Conservation (phyloP, 2,329 filamentous ascomycete species). For the Alternaria alternata region DNA sequence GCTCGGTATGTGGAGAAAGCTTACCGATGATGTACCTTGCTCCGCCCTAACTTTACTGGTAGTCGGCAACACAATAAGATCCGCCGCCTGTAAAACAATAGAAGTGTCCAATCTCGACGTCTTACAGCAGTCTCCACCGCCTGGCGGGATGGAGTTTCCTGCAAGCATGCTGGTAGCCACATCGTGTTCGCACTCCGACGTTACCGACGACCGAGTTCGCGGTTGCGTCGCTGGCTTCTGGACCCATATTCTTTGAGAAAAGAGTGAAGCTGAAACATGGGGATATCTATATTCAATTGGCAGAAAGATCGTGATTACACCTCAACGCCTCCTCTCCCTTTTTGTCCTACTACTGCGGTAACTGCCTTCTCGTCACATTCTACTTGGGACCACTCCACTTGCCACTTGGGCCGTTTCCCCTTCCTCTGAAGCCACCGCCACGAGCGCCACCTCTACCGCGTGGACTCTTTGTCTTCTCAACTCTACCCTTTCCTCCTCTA, state of each 20-base stretch:
- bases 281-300: background rate
- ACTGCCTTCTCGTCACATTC: background rate
- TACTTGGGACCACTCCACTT: slow-evolving; percentile 20
- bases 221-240: background rate
- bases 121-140: background rate
- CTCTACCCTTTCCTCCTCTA: slow-evolving; percentile 27
- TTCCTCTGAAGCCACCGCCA: slow-evolving; percentile 20
- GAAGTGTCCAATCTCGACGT: background rate
- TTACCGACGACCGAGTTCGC: background rate
- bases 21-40: background rate
- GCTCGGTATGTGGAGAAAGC: background rate
- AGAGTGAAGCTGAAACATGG: background rate
- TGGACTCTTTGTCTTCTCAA: slow-evolving; percentile 15
- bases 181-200: background rate
- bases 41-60: background rate
- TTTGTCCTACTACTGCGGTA: background rate
- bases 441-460: slow-evolving; percentile 21
- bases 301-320: background rate
- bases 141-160: background rate
- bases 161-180: background rate
- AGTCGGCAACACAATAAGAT: slow-evolving; percentile 3
- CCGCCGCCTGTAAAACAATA: background rate
- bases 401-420: slow-evolving; percentile 10
- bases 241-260: background rate
- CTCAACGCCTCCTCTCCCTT: slow-evolving; percentile 10